Percentiles rank a stretch among this genome's conserved stretches.
Evolutionary conservation across 768 basidiomycete genomes (phyloP).

Genomic region (Imleria badia): DNA sequence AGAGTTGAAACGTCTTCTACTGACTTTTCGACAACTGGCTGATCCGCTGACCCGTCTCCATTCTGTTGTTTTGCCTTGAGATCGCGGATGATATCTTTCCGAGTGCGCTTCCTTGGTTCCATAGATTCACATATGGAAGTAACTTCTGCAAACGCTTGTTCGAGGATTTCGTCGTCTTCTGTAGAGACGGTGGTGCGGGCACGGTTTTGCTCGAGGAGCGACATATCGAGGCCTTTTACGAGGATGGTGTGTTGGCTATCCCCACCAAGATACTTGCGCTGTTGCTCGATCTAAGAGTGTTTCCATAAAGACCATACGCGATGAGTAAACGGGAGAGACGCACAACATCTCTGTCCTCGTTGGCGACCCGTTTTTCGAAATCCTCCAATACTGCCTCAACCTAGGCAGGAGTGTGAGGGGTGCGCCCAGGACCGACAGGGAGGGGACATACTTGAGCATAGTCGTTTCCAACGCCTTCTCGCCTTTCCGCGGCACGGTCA

Average conservation of each 20-base stretch:
- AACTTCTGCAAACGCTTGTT: conserved; percentile 64
- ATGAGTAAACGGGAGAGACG: conserved; percentile 17
- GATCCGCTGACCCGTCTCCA: conserved; percentile 11
- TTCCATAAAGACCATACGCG: background rate
- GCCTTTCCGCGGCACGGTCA: conserved; percentile 73
- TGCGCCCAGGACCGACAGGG: background rate
- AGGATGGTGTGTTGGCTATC: conserved; percentile 84
- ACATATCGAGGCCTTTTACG: conserved; percentile 87
- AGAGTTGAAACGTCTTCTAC: conserved; percentile 26
- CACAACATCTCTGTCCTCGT: conserved; percentile 60
- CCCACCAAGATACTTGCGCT: conserved; percentile 78
- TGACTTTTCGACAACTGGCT: conserved; percentile 12
- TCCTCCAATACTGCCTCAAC: conserved; percentile 81
- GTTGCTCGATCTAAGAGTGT: conserved; percentile 59
- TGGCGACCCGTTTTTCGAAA: conserved; percentile 66
- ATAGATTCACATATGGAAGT: conserved; percentile 26
- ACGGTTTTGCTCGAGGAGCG: conserved; percentile 82
- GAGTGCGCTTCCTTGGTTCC: conserved; percentile 64
- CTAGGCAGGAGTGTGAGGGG: conserved; percentile 34
- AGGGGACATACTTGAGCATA: conserved; percentile 58
- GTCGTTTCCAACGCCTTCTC: conserved; percentile 65
- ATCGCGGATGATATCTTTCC: conserved; percentile 72
- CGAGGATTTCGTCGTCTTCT: conserved; percentile 80
- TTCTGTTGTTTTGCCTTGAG: conserved; percentile 64
- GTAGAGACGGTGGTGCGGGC: conserved; percentile 55